These are phyloP conservation scores for Kodamaea fungicola DNA, from an alignment of 1,139 yeast species.

Conservation along the genomic window DNA sequence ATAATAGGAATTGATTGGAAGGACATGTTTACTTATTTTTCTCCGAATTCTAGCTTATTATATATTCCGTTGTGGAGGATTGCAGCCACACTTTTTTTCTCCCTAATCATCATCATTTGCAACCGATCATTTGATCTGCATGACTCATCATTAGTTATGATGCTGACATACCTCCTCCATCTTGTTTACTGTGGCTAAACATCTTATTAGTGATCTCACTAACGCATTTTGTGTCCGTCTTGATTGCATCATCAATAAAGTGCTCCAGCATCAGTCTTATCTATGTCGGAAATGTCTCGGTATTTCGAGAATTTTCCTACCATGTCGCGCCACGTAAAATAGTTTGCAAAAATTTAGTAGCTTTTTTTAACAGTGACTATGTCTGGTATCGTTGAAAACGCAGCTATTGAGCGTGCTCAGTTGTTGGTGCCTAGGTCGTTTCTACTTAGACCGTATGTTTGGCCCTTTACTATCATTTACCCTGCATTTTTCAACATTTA, in stretches of 20 bases:
- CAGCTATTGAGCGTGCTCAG: conserved; percentile 61
- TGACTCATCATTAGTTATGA: too few species aligned
- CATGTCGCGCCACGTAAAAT: too few species aligned
- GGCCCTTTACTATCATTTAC: conserved; percentile 80
- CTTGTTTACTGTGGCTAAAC: too few species aligned
- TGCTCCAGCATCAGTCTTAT: too few species aligned
- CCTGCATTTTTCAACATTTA: conserved; percentile 73
- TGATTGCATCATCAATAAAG: too few species aligned
- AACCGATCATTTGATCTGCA: neutral
- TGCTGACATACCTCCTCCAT: too few species aligned
- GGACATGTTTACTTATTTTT: conserved; percentile 15
- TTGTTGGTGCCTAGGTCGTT: conserved; percentile 69
- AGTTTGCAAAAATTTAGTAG: too few species aligned
- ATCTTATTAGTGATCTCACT: too few species aligned
- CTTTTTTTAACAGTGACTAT: conserved; percentile 13
- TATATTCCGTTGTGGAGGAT: neutral
- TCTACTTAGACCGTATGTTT: conserved; percentile 69
- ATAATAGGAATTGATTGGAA: conserved; percentile 31
- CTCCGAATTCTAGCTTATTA: too few species aligned
- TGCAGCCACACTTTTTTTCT: neutral
- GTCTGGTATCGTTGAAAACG: conserved; percentile 48
- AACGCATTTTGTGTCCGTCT: too few species aligned
- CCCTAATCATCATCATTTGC: neutral
- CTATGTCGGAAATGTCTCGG: too few species aligned
- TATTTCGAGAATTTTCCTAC: too few species aligned